Percentiles rank a stretch among this genome's conserved stretches.
Conservation (phyloP, 139 green algal species). For the Trebouxia sp. region DNA sequence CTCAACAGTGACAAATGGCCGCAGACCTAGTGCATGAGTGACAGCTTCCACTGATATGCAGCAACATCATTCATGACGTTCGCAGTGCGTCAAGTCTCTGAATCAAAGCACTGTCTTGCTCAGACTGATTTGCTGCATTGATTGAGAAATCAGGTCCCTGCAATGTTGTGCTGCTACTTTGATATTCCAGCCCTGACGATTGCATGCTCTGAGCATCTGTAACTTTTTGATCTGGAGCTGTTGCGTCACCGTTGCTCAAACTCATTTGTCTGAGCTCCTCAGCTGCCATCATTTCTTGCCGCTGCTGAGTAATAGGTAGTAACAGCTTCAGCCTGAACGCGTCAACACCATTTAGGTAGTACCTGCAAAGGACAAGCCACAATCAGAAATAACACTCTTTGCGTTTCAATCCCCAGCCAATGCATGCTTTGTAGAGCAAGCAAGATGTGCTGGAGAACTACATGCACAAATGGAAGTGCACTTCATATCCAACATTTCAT, state of each 20-base stretch:
- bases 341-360: conserved; percentile 95
- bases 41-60: too few species aligned
- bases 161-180: not conserved
- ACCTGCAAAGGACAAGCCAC: conserved; percentile 57
- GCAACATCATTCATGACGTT: not conserved
- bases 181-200: not conserved
- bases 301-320: conserved; percentile 63
- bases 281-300: conserved; percentile 12
- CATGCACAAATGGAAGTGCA: too few species aligned
- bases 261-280: not conserved
- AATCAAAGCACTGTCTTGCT: not conserved
- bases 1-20: too few species aligned
- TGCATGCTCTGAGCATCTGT: not conserved
- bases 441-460: not conserved
- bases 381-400: not conserved
- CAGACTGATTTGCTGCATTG: too few species aligned
- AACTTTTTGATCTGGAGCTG: not conserved
- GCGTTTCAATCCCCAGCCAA: too few species aligned
- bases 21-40: too few species aligned
- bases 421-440: not conserved
- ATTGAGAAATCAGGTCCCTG: not conserved
- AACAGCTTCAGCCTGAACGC: conserved; percentile 96
- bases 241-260: not conserved
- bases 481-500: too few species aligned
- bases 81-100: not conserved